Evolutionary conservation across 129 eudicot genomes (phyloP).

Genomic region (Tanacetum coccineum): DNA sequence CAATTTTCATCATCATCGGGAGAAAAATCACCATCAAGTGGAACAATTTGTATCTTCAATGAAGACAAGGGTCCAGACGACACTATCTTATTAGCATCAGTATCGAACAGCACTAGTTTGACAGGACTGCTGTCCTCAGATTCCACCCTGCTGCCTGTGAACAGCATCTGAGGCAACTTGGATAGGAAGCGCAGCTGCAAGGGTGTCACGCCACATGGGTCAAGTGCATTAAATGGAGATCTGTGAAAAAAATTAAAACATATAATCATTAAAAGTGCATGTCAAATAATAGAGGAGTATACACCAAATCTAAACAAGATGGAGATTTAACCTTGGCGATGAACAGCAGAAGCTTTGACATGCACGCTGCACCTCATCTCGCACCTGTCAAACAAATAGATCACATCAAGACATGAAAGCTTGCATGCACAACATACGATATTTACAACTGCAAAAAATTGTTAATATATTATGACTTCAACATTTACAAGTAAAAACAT

Average conservation of each 20-base stretch:
- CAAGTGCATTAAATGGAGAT: slow-evolving; percentile 34
- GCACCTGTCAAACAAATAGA: slow-evolving; percentile 46
- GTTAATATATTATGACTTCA: too few relatives aligned
- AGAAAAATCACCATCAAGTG: slow-evolving; percentile 66
- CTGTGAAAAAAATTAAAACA: slow-evolving; percentile 23
- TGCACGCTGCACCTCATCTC: slow-evolving; percentile 55
- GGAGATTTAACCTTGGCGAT: slow-evolving; percentile 46
- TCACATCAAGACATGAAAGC: slow-evolving; percentile 6
- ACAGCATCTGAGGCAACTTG: slow-evolving; percentile 49
- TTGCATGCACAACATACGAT: slow-evolving; percentile 1
- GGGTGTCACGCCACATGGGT: slow-evolving; percentile 36
- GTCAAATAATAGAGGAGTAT: background rate
- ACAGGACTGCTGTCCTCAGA: slow-evolving; percentile 38
- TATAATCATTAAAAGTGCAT: background rate
- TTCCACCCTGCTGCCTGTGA: slow-evolving; percentile 51
- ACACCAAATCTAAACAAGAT: background rate
- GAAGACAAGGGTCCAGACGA: slow-evolving; percentile 56
- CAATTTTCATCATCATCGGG: slow-evolving; percentile 64
- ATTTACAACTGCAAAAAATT: background rate
- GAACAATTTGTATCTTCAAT: slow-evolving; percentile 48
- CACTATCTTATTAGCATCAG: slow-evolving; percentile 36
- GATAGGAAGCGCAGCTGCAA: slow-evolving; percentile 54
- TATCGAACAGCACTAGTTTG: slow-evolving; percentile 51
- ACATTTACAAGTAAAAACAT: background rate
- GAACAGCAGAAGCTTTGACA: slow-evolving; percentile 34